Evolutionary conservation across 108 stramenopile genomes (phyloP).

Genomic region (Nitzschia putrida): DNA sequence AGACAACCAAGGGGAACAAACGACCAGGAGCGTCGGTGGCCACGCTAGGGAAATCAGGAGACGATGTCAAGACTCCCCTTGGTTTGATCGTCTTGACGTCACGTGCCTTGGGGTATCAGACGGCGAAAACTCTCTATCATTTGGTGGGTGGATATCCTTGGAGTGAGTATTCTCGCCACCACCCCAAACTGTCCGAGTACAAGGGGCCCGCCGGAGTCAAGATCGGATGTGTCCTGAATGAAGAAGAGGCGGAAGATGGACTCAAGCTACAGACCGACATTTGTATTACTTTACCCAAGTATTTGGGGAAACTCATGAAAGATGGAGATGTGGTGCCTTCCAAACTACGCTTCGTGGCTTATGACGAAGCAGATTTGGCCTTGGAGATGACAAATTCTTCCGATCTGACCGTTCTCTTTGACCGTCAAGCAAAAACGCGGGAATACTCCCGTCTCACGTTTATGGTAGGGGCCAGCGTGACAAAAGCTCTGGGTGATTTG

Average conservation of each 20-base stretch:
- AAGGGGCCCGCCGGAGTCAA: conserved; percentile 86
- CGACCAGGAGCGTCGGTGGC: conserved; percentile 53
- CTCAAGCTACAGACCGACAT: conserved; percentile 86
- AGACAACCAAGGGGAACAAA: too few species aligned
- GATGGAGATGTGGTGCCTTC: conserved; percentile 77
- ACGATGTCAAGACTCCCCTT: conserved; percentile 74
- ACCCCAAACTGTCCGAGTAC: conserved; percentile 77
- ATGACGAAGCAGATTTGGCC: conserved; percentile 85
- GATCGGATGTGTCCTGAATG: conserved; percentile 82
- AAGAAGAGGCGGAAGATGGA: conserved; percentile 74
- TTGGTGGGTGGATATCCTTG: conserved; percentile 73
- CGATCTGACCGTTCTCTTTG: conserved; percentile 64
- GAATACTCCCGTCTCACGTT: conserved; percentile 65
- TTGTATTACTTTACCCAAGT: conserved; percentile 77
- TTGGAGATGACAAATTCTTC: conserved; percentile 63
- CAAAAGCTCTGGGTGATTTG: conserved; percentile 73
- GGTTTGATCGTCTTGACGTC: conserved; percentile 92
- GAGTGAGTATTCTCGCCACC: conserved; percentile 43
- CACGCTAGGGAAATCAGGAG: conserved; percentile 71
- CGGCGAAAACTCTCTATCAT: conserved; percentile 64
- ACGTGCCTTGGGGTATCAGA: conserved; percentile 91
- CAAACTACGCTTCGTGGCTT: conserved; percentile 69
- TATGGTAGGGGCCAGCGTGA: conserved; percentile 82
- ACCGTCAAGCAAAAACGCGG: conserved; percentile 45
- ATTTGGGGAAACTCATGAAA: conserved; percentile 65